Percentiles rank a stretch among this genome's conserved stretches.
These are phyloP conservation scores for Melanogaster broomeanus DNA, from an alignment of 768 basidiomycete species.

Conservation along the genomic window DNA sequence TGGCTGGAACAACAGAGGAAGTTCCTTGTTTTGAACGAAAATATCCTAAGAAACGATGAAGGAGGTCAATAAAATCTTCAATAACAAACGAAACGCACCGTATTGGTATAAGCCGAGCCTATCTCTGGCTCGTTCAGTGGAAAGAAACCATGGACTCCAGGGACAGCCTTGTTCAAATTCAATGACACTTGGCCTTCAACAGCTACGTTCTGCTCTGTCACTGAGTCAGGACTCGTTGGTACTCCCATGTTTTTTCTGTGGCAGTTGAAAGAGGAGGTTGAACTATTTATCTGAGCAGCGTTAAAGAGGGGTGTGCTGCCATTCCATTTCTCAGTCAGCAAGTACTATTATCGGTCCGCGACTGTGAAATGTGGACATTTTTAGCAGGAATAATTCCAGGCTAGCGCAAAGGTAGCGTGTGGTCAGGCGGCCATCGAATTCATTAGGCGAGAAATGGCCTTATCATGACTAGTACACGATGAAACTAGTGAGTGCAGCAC, in stretches of 20 bases:
- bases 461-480: too few species aligned
- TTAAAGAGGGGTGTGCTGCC: background rate
- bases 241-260: background rate
- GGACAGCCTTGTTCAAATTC: conserved; percentile 48
- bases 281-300: background rate
- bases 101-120: conserved; percentile 41
- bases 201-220: background rate
- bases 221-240: background rate
- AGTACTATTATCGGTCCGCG: too few species aligned
- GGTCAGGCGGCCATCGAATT: too few species aligned
- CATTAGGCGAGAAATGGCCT: too few species aligned
- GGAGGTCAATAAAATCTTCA: background rate
- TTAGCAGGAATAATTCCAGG: too few species aligned
- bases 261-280: conserved; percentile 1
- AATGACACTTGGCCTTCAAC: background rate
- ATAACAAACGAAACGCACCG: conserved; percentile 10
- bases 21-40: conserved; percentile 48
- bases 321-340: background rate
- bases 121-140: conserved; percentile 61
- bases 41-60: conserved; percentile 21
- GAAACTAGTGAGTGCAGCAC: too few species aligned
- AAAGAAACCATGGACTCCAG: conserved; percentile 54
- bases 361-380: too few species aligned
- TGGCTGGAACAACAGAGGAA: conserved; percentile 66
- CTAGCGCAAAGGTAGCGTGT: too few species aligned